Evolutionary conservation across 2,329 filamentous ascomycete genomes (phyloP).

Genomic region (Talaromyces pinophilus): DNA sequence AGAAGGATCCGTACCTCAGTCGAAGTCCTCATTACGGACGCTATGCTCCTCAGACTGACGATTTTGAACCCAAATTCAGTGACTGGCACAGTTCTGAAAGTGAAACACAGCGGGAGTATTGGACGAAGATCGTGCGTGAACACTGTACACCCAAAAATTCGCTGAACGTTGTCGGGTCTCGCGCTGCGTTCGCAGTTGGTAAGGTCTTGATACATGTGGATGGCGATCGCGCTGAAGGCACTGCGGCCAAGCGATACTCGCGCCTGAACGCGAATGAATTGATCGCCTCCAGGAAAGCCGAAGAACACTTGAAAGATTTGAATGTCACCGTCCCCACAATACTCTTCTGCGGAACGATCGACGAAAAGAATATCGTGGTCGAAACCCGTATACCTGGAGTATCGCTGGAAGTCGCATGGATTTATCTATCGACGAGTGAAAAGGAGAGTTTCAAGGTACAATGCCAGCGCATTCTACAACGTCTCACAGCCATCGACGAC

Average conservation of each 20-base stretch:
- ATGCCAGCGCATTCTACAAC: constrained; percentile 38
- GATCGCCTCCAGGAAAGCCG: constrained; percentile 37
- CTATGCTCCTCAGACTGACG: constrained; percentile 35
- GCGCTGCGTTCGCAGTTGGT: constrained; percentile 40
- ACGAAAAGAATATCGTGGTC: constrained; percentile 43
- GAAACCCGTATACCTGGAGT: constrained; percentile 45
- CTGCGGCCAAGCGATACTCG: constrained; percentile 35
- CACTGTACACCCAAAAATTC: constrained; percentile 37
- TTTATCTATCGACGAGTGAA: constrained; percentile 37
- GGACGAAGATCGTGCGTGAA: constrained; percentile 37
- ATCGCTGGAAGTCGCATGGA: constrained; percentile 43
- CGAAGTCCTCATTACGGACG: constrained; percentile 39
- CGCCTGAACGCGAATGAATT: constrained; percentile 42
- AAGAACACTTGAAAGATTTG: constrained; percentile 36
- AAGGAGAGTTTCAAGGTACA: constrained; percentile 40
- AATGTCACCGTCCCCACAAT: constrained; percentile 39
- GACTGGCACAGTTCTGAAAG: constrained; percentile 37
- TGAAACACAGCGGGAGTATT: constrained; percentile 32
- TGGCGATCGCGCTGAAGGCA: constrained; percentile 30
- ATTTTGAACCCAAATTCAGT: constrained; percentile 40
- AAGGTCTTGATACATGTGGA: constrained; percentile 43
- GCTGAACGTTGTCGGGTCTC: constrained; percentile 33
- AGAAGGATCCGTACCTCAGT: constrained; percentile 38
- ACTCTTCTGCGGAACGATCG: constrained; percentile 41
- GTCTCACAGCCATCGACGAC: constrained; percentile 31